Conservation (phyloP, 2,329 filamentous ascomycete species). For the Diaporthe nobilis region DNA sequence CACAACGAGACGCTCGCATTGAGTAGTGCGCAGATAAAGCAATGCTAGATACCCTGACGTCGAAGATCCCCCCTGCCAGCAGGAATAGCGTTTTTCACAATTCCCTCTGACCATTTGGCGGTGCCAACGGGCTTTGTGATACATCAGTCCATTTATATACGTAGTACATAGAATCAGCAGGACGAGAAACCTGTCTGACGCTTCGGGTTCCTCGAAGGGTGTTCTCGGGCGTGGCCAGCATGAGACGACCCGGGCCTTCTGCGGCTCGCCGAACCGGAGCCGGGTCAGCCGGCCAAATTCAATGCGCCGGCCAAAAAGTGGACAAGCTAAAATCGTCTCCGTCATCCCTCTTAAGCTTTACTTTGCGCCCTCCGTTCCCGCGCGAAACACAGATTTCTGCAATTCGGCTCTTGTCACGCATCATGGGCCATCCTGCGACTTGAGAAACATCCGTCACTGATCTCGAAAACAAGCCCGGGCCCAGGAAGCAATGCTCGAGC, state of each 20-base stretch:
- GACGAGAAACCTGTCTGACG: not conserved
- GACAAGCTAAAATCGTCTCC: conserved; percentile 34
- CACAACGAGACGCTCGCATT: not conserved
- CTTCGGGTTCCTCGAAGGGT: not conserved
- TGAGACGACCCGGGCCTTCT: not conserved
- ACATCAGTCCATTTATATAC: not conserved
- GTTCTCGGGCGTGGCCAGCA: not conserved
- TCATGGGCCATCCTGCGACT: conserved; percentile 29
- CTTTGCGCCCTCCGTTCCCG: not conserved
- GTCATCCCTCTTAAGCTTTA: conserved; percentile 9
- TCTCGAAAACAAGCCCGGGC: not conserved
- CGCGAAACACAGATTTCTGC: not conserved
- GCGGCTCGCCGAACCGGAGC: conserved; percentile 21
- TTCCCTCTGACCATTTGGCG: not conserved
- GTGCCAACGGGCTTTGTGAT: not conserved
- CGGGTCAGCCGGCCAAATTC: conserved; percentile 32
- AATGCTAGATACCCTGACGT: conserved; percentile 23
- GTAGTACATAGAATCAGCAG: not conserved
- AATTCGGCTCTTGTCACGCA: not conserved
- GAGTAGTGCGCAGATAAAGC: not conserved
- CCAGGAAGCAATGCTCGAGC: conserved; percentile 38
- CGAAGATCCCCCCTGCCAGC: not conserved
- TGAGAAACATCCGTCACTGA: not conserved
- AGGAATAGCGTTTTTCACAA: not conserved
- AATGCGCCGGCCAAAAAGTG: conserved; percentile 14